Evolutionary conservation across 352 stramenopile species (phyloP).

Genomic region (Phytophthora ohioensis): DNA sequence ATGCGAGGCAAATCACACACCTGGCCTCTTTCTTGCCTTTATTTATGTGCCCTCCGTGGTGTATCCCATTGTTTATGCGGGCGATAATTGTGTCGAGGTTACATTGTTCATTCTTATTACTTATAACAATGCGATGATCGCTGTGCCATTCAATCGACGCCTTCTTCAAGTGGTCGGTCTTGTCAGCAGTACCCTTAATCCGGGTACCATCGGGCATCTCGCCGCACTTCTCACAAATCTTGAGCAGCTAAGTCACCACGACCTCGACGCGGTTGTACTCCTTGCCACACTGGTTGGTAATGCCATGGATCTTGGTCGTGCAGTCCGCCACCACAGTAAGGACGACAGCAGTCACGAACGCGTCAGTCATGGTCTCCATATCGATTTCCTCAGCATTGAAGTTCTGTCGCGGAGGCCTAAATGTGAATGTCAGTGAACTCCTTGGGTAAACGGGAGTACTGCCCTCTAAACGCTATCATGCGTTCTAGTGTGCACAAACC

Average conservation of each 20-base stretch:
- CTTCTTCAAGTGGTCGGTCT: slow-evolving; percentile 60
- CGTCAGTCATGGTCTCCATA: slow-evolving; percentile 98
- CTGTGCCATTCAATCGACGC: slow-evolving; percentile 93
- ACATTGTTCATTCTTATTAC: slow-evolving; percentile 16
- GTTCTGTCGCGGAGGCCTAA: slow-evolving; percentile 76
- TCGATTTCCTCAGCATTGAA: slow-evolving; percentile 95
- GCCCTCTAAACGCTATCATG: no score
- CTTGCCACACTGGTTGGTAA: slow-evolving; percentile 98
- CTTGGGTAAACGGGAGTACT: no score
- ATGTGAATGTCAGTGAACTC: no score
- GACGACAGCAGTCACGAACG: slow-evolving; percentile 97
- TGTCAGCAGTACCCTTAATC: slow-evolving; percentile 71
- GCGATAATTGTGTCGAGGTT: no score
- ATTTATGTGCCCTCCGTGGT: no score
- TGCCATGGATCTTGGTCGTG: slow-evolving; percentile 97
- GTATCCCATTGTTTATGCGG: no score
- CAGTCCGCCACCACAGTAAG: slow-evolving; percentile 95
- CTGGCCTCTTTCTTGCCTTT: no score
- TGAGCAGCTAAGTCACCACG: slow-evolving; percentile 96
- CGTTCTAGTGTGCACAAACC: no score
- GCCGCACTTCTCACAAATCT: slow-evolving; percentile 91
- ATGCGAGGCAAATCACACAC: no score
- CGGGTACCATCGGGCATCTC: slow-evolving; percentile 82
- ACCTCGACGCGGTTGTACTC: slow-evolving; percentile 98
- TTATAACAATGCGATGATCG: slow-evolving; percentile 99